Evolutionary conservation across 768 basidiomycete species (phyloP), one percentile per base, ranked within the genome.

Genomic region (Hemileccinum impolitum): DNA sequence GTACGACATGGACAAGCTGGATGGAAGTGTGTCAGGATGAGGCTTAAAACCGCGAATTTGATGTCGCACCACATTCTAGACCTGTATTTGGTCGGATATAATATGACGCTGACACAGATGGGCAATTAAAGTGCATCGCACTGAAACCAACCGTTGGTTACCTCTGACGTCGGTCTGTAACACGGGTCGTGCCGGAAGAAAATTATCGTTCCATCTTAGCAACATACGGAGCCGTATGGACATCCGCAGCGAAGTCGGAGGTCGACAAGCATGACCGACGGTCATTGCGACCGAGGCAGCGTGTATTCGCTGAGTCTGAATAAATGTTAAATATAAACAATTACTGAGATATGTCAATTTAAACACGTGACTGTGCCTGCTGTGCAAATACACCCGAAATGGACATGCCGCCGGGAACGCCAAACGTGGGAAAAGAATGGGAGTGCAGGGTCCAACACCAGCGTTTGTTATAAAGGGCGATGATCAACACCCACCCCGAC

Each of bases 381-480:
- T 62, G 57, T 55, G 53, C 43, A 31, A 57, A 19, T 38, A 19
- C 12, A 4, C 61, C 59, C 15, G 39, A 66, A 62, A 56, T 54
- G 54, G 61, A 67, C 48, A 57, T 67, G 47, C 66, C 66, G 66
- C 61, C 66, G 66, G 66, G 51, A 69, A 58, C 54, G 63, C 51
- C 66, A 64, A 57, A 56, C 67, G 66, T 67, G 66, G 56, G 66
- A 67, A 66, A 65, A 60, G 56, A 64, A 63, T 55, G 51, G 45
- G 43, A 59, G 56, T 53, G 66, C 63, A 67, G 66, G 67, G 66
- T 57, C 66, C 63, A 58, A 67, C 55, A 31, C 45, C 61, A 67
- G 59, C 55, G 58, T 62, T 63, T 58, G 55, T 67, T 69, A 67
- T 67, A 67, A 67, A 67, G 66, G 61, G 66, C 67, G 65, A 69